Conservation (phyloP, 331 rosid genomes). For the Spiraea crenata region DNA sequence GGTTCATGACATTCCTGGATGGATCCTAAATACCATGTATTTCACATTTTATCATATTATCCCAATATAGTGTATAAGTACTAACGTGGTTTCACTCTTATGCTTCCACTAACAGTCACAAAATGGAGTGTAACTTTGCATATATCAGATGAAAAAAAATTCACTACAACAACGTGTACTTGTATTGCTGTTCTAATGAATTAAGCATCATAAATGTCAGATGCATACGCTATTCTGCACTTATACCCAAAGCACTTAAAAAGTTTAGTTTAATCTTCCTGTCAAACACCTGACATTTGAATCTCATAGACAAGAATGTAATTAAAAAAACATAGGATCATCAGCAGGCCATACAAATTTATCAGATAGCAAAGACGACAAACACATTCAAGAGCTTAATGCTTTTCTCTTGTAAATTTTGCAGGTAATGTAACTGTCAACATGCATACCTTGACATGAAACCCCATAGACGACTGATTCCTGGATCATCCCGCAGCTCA, state of each 20-base stretch:
- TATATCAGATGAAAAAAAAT: neutral
- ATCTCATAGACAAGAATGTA: neutral
- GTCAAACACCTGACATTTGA: neutral
- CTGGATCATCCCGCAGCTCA: slow-evolving; percentile 87
- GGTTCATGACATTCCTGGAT: too few relatives aligned
- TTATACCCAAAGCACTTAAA: neutral
- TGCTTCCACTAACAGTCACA: too few relatives aligned
- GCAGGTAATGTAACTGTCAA: neutral
- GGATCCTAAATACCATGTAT: neutral
- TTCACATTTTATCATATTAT: neutral
- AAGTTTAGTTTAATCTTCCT: neutral
- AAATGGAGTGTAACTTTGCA: too few relatives aligned
- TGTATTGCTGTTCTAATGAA: neutral
- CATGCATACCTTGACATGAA: slow-evolving; percentile 66
- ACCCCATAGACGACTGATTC: slow-evolving; percentile 86
- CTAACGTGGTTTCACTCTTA: too few relatives aligned
- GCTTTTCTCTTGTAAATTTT: neutral
- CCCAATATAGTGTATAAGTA: too few relatives aligned
- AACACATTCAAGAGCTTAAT: neutral
- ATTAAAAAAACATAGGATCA: neutral
- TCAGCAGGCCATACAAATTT: neutral
- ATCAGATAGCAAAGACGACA: neutral
- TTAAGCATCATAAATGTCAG: neutral
- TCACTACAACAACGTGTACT: neutral
- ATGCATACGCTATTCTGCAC: neutral